phyloP scores from a whole-genome alignment of 2,329 filamentous ascomycete genomes.

The Claviceps spartinae region DNA sequence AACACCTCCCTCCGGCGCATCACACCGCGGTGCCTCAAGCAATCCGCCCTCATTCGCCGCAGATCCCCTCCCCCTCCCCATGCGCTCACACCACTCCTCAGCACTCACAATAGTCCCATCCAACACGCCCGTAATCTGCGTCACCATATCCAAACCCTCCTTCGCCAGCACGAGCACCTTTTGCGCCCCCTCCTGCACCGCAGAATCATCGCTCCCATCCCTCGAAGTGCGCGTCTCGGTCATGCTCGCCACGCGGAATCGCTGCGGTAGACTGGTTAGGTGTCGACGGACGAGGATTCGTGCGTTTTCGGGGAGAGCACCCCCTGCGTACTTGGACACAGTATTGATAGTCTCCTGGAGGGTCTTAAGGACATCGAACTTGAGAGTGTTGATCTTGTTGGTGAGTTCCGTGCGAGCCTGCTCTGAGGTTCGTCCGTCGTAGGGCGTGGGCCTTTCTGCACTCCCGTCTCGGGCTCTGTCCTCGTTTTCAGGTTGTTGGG shows the following conservation, averaged over 20 bases:
- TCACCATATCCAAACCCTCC: slow-evolving; percentile 89
- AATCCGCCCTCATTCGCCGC: slow-evolving; percentile 15
- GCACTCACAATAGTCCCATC: slow-evolving; percentile 83
- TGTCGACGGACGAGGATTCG: slow-evolving; percentile 70
- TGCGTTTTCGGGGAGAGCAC: slow-evolving; percentile 80
- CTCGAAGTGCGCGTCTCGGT: slow-evolving; percentile 14
- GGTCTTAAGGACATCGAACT: slow-evolving; percentile 60
- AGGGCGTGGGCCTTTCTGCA: not conserved
- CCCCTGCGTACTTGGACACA: slow-evolving; percentile 83
- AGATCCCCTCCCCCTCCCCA: slow-evolving; percentile 36
- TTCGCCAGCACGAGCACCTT: slow-evolving; percentile 74
- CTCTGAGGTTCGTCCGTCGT: slow-evolving; percentile 12
- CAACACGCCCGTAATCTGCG: slow-evolving; percentile 75
- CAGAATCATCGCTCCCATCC: slow-evolving; percentile 23
- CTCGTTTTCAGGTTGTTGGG: slow-evolving; percentile 1
- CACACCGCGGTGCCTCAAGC: not conserved
- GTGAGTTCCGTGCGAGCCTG: slow-evolving; percentile 31
- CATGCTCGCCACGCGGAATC: slow-evolving; percentile 62
- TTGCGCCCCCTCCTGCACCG: slow-evolving; percentile 46
- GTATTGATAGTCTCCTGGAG: slow-evolving; percentile 71
- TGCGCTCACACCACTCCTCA: slow-evolving; percentile 76
- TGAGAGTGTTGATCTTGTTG: slow-evolving; percentile 52
- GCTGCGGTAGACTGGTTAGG: slow-evolving; percentile 69
- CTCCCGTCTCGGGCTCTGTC: not conserved
- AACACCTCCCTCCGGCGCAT: not conserved